Base-by-base conservation (phyloP, 441 rosid species). In the Theobroma grandiflorum region DNA sequence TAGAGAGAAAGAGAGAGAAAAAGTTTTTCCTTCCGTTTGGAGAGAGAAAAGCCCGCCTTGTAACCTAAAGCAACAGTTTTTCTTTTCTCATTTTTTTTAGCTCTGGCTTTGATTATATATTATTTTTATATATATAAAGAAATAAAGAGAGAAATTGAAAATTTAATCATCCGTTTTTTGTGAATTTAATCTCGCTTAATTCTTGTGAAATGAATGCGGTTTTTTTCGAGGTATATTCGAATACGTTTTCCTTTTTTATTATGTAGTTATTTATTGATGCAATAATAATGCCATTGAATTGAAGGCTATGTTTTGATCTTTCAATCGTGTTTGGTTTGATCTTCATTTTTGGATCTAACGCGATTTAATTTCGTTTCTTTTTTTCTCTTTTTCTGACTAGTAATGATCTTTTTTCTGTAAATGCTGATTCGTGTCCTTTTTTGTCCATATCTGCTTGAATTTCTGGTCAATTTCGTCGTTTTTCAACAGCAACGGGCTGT, bases 1-100 rank as follows among this genome's bases (percentile, higher is more conserved):
- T 22, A 77, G 38, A 58, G 66, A 61, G 71, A 77, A 58, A 83
- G 52, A 77, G 68, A 84, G 52, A 72, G 66, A 77, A 14, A 78
- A 67, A 67, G 15, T 22, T 59, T 59, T 20, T 22, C 22, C 64
- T 22, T 59, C 35, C 1, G 18, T 61, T 61, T 61, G 66, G 40
- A 82, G 43, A 53, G 26, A 79, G 33, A 78, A 53, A 72, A 64
- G 59, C 78, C 72, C 53, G 73, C 74, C 75, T 72, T 67, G 50
- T 16, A 69, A 35, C 75, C 61, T 58, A 65, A 35, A 79, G 64
- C 75, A 78, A 58, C 7, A 72, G 31, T 72, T 72, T 69, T 62
- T 61, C 66, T 55, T 18, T 65, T 49, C 22, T 26, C 12, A 26
- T 49, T 6, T 67, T 42, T 22, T 43, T 74, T 47, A 37, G 53